Evolutionary conservation across 106 monocot species (phyloP), one percentile per base, ranked within the genome.

Genomic region (Agapanthus africanus): DNA sequence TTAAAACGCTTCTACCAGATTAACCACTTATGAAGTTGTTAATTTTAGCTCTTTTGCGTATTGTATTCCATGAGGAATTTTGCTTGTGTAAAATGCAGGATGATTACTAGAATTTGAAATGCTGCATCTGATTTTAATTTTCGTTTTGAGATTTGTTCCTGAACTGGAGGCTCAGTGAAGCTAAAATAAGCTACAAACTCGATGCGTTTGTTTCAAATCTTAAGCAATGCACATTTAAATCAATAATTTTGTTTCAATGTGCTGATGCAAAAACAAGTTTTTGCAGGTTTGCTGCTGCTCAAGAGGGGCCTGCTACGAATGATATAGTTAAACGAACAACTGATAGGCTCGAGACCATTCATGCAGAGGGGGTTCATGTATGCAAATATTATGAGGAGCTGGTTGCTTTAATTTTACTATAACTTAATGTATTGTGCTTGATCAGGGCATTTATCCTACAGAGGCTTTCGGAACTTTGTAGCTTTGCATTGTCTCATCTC

Each of bases 331-430:
- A 88, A 65, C 75, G 75, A 74, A 85, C 94, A 61, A 76, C 81
- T 70, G 71, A 83, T 67, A 88, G 90, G 70, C 90, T 94, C 11
- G 94, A 94, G 67, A 80, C 73, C 5, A 68, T 91, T 72, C 87
- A 88, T 62, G 83, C 94, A 64, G 94, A 94, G 79, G 87, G 87
- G 40, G 80, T 94, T 76, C 94, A 94, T 81, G 94, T 94, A 81
- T 56, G 84, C 57, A 54, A 18, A 27, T n/a, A 36, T 21, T 23
- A 31, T 39, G 8, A 62, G 14, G 21, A 21, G n/a, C n/a, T n/a
- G n/a, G n/a, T n/a, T n/a, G n/a, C n/a, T n/a, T n/a, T n/a, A n/a
- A n/a, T n/a, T 22, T 54, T 51, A 4, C 7, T 19, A 34, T 44
- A 11, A 16, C 25, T 11, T 19, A 47, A 3, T 47, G n/a, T n/a